Percentiles rank a stretch among this genome's conserved stretches.
Conservation (phyloP, 2,329 filamentous ascomycete species). For the Fusarium napiforme region DNA sequence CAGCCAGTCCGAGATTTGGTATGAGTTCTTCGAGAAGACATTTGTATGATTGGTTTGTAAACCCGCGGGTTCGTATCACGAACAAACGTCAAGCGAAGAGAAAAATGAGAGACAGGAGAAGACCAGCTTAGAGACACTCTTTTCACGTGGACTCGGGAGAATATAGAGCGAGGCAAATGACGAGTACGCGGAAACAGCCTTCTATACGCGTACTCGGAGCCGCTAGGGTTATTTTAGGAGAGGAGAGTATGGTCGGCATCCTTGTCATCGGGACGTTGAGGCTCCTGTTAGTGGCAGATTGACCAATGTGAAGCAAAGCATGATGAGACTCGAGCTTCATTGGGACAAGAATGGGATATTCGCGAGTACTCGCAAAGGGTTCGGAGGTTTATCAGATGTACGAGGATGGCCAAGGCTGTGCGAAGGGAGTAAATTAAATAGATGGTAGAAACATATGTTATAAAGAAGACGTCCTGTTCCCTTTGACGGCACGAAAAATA, state of each 20-base stretch:
- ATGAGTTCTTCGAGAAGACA: constrained; percentile 45
- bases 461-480: not conserved
- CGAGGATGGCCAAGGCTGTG: not conserved
- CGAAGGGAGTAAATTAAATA: not conserved
- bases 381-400: not conserved
- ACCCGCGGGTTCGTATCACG: constrained; percentile 38
- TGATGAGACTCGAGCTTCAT: not conserved
- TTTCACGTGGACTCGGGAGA: constrained; percentile 14
- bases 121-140: not conserved
- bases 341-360: not conserved
- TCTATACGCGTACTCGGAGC: constrained; percentile 39
- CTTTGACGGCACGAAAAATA: not conserved
- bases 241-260: not conserved
- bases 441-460: not conserved
- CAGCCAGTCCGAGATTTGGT: constrained; percentile 51
- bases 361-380: constrained; percentile 2
- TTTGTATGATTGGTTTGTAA: constrained; percentile 22
- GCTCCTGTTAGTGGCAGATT: not conserved
- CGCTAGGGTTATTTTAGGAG: constrained; percentile 23
- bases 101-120: constrained; percentile 7
- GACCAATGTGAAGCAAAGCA: not conserved
- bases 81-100: not conserved
- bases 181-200: constrained; percentile 36
- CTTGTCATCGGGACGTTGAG: constrained; percentile 15
- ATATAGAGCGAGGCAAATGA: constrained; percentile 14